These are phyloP conservation scores for Cucurbita moschata DNA, from an alignment of 306 rosid species.

Conservation along the genomic window DNA sequence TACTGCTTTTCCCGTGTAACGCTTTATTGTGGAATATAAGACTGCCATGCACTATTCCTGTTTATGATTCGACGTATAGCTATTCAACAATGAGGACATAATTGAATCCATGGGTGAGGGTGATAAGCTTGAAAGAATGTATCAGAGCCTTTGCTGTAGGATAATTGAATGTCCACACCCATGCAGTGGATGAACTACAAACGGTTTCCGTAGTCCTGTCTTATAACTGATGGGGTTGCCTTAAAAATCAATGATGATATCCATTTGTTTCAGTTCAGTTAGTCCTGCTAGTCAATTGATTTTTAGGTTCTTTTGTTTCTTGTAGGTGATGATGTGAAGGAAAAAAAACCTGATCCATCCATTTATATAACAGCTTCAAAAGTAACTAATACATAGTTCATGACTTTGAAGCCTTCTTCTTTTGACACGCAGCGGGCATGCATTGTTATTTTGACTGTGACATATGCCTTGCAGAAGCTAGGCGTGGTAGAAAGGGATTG, in stretches of 20 bases:
- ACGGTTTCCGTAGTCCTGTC: not conserved
- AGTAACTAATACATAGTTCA: slow-evolving; percentile 19
- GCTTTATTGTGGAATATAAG: not conserved
- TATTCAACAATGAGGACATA: not conserved
- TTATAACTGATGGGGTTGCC: not conserved
- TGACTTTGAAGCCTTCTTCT: not conserved
- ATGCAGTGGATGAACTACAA: not conserved
- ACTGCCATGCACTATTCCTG: not conserved
- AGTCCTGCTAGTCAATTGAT: not conserved
- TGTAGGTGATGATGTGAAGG: slow-evolving; percentile 92
- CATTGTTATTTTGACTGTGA: not conserved
- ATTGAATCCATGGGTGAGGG: not conserved
- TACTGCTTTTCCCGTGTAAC: not conserved
- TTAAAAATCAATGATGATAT: not conserved
- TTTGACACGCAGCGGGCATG: not conserved
- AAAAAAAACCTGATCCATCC: slow-evolving; percentile 90
- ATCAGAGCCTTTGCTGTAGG: not conserved
- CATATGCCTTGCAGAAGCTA: slow-evolving; percentile 40
- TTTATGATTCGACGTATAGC: not conserved
- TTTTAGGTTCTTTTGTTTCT: not conserved
- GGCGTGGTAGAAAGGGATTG: slow-evolving; percentile 51
- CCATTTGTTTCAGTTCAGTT: not conserved
- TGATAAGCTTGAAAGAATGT: not conserved
- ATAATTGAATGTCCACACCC: not conserved
- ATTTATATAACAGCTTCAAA: slow-evolving; percentile 71